A percentile compares a stretch with the other conserved stretches of the same genome.
These are phyloP conservation scores for Pythium biforme DNA, from an alignment of 352 stramenopile species.

Conservation along the genomic window DNA sequence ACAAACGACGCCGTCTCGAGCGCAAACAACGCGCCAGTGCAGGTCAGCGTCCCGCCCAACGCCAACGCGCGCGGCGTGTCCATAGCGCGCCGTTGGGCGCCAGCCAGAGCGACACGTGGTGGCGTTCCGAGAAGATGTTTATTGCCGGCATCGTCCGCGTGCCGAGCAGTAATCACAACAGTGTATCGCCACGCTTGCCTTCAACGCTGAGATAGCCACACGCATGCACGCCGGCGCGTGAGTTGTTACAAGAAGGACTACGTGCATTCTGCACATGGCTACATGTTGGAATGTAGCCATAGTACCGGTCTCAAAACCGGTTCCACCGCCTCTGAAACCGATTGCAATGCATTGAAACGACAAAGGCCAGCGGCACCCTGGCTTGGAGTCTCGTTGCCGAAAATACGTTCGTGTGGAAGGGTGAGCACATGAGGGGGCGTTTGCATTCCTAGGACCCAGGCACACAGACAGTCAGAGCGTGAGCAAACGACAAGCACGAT, in stretches of 20 bases:
- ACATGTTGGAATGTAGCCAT: not conserved
- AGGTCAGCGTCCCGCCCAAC: not conserved
- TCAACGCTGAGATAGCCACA: no score
- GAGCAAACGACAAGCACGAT: slow-evolving; percentile 30
- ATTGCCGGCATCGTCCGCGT: no score
- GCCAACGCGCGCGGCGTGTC: not conserved
- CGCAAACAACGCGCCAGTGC: slow-evolving; percentile 5
- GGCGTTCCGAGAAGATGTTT: no score
- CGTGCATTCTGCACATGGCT: not conserved
- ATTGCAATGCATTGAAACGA: not conserved
- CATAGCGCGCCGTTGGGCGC: slow-evolving; percentile 10
- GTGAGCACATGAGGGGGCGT: not conserved
- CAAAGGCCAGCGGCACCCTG: no score
- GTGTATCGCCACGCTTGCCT: no score
- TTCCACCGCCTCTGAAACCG: not conserved
- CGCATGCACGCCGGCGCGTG: no score
- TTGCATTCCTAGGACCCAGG: no score
- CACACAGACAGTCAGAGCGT: not conserved
- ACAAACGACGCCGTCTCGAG: slow-evolving; percentile 24
- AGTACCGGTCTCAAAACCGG: not conserved
- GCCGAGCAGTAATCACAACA: no score
- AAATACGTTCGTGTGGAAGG: not conserved
- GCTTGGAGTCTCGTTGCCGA: not conserved
- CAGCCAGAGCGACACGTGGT: slow-evolving; percentile 9
- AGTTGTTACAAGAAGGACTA: no score